Evolutionary conservation across 768 basidiomycete species (phyloP).

Genomic region (Hirschioporus abietinus): DNA sequence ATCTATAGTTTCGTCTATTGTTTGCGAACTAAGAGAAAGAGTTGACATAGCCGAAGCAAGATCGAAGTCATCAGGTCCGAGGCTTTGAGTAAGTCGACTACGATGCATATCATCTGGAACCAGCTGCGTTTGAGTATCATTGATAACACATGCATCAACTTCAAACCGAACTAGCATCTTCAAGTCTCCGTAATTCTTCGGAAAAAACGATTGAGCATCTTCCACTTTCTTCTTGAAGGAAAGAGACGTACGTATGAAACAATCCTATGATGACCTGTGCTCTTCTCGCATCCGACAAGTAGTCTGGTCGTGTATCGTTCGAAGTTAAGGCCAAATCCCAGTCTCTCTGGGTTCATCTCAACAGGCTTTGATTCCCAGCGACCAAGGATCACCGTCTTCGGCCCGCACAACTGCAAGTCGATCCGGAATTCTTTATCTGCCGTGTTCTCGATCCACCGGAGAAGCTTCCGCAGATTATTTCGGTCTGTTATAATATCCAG

Average conservation of each 20-base stretch:
- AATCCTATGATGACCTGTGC: conserved; percentile 57
- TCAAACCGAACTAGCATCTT: conserved; percentile 56
- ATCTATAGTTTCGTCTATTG: conserved; percentile 6
- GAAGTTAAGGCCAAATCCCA: conserved; percentile 55
- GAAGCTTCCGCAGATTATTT: conserved; percentile 58
- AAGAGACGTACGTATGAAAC: conserved; percentile 49
- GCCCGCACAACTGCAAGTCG: conserved; percentile 58
- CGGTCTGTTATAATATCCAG: conserved; percentile 57
- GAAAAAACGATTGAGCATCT: no score
- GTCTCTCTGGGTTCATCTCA: conserved; percentile 24
- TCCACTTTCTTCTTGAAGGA: no score
- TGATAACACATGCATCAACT: conserved; percentile 37
- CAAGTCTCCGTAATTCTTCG: conserved; percentile 51
- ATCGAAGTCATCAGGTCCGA: conserved; percentile 15
- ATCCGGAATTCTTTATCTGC: conserved; percentile 49
- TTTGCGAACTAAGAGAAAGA: conserved; percentile 14
- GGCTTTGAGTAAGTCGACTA: not conserved
- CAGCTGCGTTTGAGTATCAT: not conserved
- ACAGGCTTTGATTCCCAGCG: conserved; percentile 45
- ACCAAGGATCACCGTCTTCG: conserved; percentile 53
- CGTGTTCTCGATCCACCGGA: conserved; percentile 42
- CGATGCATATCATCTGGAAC: not conserved
- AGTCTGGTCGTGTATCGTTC: conserved; percentile 48
- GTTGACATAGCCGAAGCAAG: conserved; percentile 23
- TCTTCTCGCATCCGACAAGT: conserved; percentile 42